Conservation (phyloP, 768 basidiomycete genomes). For the Lactarius deliciosus region DNA sequence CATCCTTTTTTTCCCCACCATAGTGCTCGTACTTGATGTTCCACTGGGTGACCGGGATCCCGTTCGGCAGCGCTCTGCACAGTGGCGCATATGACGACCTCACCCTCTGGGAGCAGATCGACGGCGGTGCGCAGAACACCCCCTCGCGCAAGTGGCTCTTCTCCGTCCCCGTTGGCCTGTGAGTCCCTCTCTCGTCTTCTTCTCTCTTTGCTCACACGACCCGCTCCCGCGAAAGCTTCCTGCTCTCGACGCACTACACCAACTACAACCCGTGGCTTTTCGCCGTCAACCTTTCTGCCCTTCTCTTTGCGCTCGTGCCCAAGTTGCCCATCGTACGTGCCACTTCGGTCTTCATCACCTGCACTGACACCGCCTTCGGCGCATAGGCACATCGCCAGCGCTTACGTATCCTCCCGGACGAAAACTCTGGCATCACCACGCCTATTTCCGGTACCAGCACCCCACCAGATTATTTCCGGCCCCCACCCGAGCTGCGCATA, state of each 20-base stretch:
- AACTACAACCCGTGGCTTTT: conserved; percentile 95
- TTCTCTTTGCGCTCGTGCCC: conserved; percentile 82
- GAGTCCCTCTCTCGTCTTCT: conserved; percentile 36
- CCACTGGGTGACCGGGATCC: conserved; percentile 96
- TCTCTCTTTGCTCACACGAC: conserved; percentile 23
- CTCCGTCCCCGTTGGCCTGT: conserved; percentile 87
- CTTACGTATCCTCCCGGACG: conserved; percentile 71
- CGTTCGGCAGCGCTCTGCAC: conserved; percentile 84
- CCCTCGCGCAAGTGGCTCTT: conserved; percentile 98
- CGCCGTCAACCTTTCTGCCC: conserved; percentile 81
- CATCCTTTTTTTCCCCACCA: background rate
- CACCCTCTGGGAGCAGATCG: conserved; percentile 99
- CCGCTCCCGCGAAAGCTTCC: conserved; percentile 57
- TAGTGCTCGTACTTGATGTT: conserved; percentile 90
- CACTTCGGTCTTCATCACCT: background rate
- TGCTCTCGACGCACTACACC: conserved; percentile 97
- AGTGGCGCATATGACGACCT: conserved; percentile 96
- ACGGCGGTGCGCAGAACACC: conserved; percentile 97
- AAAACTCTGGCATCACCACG: conserved; percentile 63
- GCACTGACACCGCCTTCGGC: conserved; percentile 1
- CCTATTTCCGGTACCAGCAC: conserved; percentile 57
- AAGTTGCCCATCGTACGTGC: conserved; percentile 87
- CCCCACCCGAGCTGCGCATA: conserved; percentile 38
- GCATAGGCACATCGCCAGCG: conserved; percentile 77
- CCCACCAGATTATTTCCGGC: conserved; percentile 31